Evolutionary conservation across 192 early-diverging fungal genomes (phyloP), one percentile per base, ranked within the genome.

Genomic region (Backusella psychrophila): DNA sequence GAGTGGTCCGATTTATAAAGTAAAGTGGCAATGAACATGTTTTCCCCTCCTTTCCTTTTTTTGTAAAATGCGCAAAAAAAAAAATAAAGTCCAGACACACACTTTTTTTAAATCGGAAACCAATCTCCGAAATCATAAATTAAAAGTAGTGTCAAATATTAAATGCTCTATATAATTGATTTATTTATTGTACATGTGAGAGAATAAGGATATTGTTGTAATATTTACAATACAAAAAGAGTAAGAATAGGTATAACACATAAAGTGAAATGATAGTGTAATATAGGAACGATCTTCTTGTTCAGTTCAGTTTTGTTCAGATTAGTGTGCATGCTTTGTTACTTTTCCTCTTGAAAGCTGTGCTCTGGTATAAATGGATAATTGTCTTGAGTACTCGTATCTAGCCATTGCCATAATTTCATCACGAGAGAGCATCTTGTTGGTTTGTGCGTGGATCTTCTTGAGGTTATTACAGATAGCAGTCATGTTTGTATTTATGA

Each of bases 321-420:
- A 39, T 39, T 49, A 49, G 46, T 49, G n/a, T 49, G 4, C 46
- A 59, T 2, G 19, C 23, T 59, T 26, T 59, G 23, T 29, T 14
- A 8, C 23, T 63, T 29, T 63, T 23, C 70, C 70, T 31, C 29
- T 71, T 31, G 70, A 41, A 44, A 75, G 38, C 33, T 67, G 74
- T 12, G 35, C 63, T 38, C 34, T 65, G 29, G 74, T 80, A 36
- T 75, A 71, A 46, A 66, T 46, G 42, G 35, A 35, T 31, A 71
- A 41, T 72, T 75, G 78, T 23, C 78, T 74, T 33, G 77, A 66
- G 49, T 78, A 78, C 73, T 78, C 77, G 52, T 74, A 49, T 69
- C 67, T 53, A 3, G 77, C 77, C 77, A 78, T 56, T 53, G 42
- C 72, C n/a, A 78, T 63, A 6, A 78, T 56, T 31, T 68, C 66